Percentiles rank a stretch among this genome's conserved stretches.
These are phyloP conservation scores for Dactylonectria macrodidyma DNA, from an alignment of 2,329 filamentous ascomycete species.

Conservation along the genomic window DNA sequence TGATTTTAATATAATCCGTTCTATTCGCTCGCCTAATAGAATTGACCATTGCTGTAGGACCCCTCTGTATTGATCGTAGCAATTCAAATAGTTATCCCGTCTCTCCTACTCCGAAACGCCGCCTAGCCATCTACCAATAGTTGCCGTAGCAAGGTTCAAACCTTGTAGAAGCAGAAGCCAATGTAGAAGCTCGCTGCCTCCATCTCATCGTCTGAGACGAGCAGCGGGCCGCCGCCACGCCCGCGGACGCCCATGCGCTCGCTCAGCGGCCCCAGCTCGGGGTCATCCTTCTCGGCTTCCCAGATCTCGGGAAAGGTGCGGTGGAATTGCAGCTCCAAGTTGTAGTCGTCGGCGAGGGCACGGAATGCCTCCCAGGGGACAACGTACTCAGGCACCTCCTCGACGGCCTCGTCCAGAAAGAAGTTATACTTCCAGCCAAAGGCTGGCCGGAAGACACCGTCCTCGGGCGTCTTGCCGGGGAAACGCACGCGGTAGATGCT, in stretches of 20 bases:
- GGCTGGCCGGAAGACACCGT: conserved; percentile 93
- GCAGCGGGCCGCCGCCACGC: conserved; percentile 74
- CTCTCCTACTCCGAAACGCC: not conserved
- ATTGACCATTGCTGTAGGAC: not conserved
- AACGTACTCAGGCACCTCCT: conserved; percentile 96
- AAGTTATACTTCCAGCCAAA: conserved; percentile 99
- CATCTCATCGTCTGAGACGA: conserved; percentile 89
- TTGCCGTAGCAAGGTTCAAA: conserved; percentile 61
- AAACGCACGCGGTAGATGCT: conserved; percentile 93
- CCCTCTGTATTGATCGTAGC: not conserved
- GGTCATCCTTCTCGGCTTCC: conserved; percentile 90
- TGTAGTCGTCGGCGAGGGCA: conserved; percentile 95
- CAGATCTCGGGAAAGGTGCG: conserved; percentile 93
- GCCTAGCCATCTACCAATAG: not conserved
- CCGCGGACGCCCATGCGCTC: conserved; percentile 96
- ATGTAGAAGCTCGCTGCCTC: conserved; percentile 94
- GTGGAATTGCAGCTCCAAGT: conserved; percentile 94
- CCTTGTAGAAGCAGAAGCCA: conserved; percentile 97
- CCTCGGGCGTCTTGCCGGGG: conserved; percentile 83
- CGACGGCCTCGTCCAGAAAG: conserved; percentile 95
- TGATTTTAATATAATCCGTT: conserved; percentile 34
- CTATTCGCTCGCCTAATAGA: conserved; percentile 10
- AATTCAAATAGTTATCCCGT: not conserved
- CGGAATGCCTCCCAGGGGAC: conserved; percentile 99
- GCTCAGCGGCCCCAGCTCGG: conserved; percentile 84